Base-by-base conservation (phyloP, 768 basidiomycete genomes). In the Suillus decipiens region DNA sequence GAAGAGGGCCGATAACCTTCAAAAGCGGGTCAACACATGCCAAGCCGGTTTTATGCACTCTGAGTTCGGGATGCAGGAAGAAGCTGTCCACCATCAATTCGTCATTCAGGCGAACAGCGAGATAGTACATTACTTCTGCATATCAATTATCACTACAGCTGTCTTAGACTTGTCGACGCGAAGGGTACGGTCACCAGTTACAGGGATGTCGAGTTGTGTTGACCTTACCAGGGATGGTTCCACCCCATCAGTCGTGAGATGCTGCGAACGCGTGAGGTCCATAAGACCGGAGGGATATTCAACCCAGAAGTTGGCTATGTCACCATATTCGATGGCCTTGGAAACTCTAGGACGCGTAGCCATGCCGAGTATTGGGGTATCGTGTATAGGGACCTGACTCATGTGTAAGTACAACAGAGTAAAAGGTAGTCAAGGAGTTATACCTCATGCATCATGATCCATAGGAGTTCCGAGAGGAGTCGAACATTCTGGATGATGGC, bases 261-360 rank as follows among this genome's bases (percentile, higher is more conserved):
- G 82, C 39, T 70, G 71, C 11, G 79, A 76, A 50, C 87, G 82
- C 19, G 87, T 83, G 59, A 89, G 73, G 71, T 89, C 87, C 28
- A 89, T 73, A 37, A 89, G 79, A 0, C 88, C 87, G 10, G 80
- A 80, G 14, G 87, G 86, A 69, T 88, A 89, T 72, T 89, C 88
- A 33, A 87, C 84, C 89, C 88, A 89, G 72, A 87, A 89, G 14
- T 78, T 80, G 4, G 76, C 72, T 31, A 78, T 75, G 68, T 81
- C 82, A 37, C 87, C 88, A 66, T 85, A 88, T 71, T 87, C 81
- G 4, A 75, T 78, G 17, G 84, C 75, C 39, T 70, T 63, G 12
- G 76, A 66, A 56, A 88, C 81, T 42, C 63, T 76, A 19, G 85
- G 83, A 59, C 81, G 81, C 57, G 77, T 69, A 56, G 77, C 71